Percentiles rank a stretch among this genome's conserved stretches.
Evolutionary conservation across 108 stramenopile species (phyloP).

Genomic region (Parietichytrium sp.): DNA sequence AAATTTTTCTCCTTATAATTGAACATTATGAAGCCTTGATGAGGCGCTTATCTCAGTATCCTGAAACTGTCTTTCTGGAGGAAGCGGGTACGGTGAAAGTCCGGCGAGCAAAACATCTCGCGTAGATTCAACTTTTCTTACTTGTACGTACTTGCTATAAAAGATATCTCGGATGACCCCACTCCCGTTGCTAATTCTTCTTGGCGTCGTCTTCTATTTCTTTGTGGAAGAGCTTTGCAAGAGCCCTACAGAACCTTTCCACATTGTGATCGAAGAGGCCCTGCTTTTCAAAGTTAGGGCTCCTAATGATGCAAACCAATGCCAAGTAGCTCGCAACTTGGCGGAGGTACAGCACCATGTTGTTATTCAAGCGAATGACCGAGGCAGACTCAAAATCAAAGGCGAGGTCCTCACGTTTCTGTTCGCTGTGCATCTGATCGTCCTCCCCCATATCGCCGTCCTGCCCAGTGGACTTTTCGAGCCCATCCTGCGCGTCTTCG

Average conservation of each 20-base stretch:
- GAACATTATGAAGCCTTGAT: no score
- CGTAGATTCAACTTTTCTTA: no score
- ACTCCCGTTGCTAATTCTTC: no score
- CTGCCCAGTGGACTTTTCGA: neutral
- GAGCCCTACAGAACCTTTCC: constrained; percentile 80
- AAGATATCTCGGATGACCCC: no score
- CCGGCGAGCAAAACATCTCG: no score
- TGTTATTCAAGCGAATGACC: constrained; percentile 89
- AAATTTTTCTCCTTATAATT: no score
- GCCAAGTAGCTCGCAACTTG: constrained; percentile 93
- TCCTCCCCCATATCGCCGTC: neutral
- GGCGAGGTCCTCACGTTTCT: constrained; percentile 63
- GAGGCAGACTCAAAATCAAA: constrained; percentile 87
- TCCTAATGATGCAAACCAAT: constrained; percentile 88
- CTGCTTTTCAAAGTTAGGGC: constrained; percentile 85
- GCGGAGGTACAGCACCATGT: constrained; percentile 88
- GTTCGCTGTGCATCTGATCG: constrained; percentile 40
- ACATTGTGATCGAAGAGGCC: constrained; percentile 96
- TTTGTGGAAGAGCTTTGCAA: constrained; percentile 68
- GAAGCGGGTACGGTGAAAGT: no score
- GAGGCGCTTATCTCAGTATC: no score
- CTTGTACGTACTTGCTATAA: no score
- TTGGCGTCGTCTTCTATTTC: no score
- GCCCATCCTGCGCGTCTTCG: neutral
- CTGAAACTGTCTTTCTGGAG: no score